Percentiles rank a stretch among this genome's conserved stretches.
Conservation (phyloP, 1,139 yeast species). For the Taphrina pruni region DNA sequence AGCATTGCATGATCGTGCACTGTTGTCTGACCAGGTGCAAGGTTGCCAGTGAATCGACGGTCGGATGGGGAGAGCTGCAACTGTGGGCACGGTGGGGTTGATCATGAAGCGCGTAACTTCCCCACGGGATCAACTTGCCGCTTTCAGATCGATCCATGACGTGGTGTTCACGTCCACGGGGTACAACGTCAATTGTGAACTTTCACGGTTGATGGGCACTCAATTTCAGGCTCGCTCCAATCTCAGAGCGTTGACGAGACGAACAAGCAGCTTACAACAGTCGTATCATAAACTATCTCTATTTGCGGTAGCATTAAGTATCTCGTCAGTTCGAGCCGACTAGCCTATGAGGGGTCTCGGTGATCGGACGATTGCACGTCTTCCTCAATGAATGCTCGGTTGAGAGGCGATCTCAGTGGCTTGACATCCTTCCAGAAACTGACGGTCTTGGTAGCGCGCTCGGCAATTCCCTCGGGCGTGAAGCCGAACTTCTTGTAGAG, state of each 20-base stretch:
- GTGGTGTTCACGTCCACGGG: too few species aligned
- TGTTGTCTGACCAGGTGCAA: too few species aligned
- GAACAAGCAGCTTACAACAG: not conserved
- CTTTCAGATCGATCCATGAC: too few species aligned
- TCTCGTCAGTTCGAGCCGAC: not conserved
- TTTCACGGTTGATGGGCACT: too few species aligned
- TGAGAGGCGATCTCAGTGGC: slow-evolving; percentile 43
- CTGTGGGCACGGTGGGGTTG: too few species aligned
- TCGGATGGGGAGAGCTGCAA: too few species aligned
- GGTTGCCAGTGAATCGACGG: too few species aligned
- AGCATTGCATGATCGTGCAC: too few species aligned
- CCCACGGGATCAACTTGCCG: too few species aligned
- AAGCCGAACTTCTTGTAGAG: slow-evolving; percentile 86
- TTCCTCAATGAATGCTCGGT: slow-evolving; percentile 64
- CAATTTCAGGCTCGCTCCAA: too few species aligned
- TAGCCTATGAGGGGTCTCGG: slow-evolving; percentile 32
- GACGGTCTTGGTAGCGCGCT: slow-evolving; percentile 80
- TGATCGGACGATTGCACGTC: slow-evolving; percentile 29
- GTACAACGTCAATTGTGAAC: too few species aligned
- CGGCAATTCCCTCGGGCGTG: slow-evolving; percentile 91
- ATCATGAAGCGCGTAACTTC: too few species aligned
- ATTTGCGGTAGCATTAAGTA: slow-evolving; percentile 5
- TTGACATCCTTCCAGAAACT: slow-evolving; percentile 73
- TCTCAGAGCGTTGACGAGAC: not conserved
- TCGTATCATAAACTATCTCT: not conserved